Evolutionary conservation across 805 yeast species (phyloP), one percentile per base, ranked within the genome.

Genomic region (Ogataea pignaliae): DNA sequence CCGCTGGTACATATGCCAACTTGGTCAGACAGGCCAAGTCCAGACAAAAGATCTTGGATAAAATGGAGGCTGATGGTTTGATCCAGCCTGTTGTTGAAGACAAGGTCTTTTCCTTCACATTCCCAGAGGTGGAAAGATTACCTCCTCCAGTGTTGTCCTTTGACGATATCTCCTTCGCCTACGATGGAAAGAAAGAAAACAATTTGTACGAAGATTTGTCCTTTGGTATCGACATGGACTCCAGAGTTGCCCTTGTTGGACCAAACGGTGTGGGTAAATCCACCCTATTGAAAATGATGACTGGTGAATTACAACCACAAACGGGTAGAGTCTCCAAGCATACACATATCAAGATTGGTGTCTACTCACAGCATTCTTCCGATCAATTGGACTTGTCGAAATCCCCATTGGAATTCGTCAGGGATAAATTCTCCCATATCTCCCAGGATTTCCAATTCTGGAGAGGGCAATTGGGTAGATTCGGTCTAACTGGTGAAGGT

Each of bases 231-330:
- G 99, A 93, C 75, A 93, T 93, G 98, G 99, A 93, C 72, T 90
- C 97, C 34, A 85, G 99, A 75, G 83, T 91, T 63, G 98, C 99
- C 36, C 77, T 91, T 40, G 98, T 91, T 49, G 99, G 99, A 36
- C 98, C 98, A 64, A 91, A 91, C 69, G 99, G 99, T 87, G 91
- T 91, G 58, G 99, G 99, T 74, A 91, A 91, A 71, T 90, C 97
- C 41, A 91, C 99, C 15, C 73, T 91, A 64, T 81, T 93, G 66
- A 93, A 93, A 69, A 77, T 93, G 63, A 91, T 93, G 96, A 95
- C 97, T 58, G 99, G 99, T 70, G 83, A 80, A 57, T 77, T 91
- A 62, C 79, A 75, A 56, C 88, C 97, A 43, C 96, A 91, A 69
- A 71, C 78, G 53, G 99, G 99, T 63, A 84, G 97, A 74, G 96